phyloP scores from a whole-genome alignment of 306 rosid genomes.

The Castanospermum australe region DNA sequence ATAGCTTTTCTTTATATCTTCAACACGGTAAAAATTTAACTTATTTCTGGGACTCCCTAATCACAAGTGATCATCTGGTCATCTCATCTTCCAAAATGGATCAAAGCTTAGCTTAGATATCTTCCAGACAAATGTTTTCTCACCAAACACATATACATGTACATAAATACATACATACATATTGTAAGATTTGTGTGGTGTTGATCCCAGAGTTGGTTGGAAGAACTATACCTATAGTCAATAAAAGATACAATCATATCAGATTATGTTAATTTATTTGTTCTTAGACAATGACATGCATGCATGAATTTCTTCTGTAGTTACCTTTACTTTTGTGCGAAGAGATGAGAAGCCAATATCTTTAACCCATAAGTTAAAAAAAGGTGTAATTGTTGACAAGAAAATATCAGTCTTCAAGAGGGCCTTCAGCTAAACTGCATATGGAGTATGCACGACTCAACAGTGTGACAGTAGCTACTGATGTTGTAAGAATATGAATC shows the following conservation, averaged over 20 bases:
- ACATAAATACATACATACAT: not conserved
- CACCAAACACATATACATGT: not conserved
- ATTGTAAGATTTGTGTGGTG: not conserved
- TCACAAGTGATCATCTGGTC: not conserved
- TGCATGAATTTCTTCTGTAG: not conserved
- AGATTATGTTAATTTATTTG: not conserved
- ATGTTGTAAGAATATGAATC: constrained; percentile 38
- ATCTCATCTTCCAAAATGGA: not conserved
- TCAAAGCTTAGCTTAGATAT: not conserved
- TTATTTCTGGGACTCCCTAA: not conserved
- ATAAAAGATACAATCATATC: not conserved
- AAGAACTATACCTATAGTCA: not conserved
- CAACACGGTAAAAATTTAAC: not conserved
- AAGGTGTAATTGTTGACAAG: constrained; percentile 7
- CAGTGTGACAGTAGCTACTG: not conserved
- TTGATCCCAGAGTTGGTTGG: not conserved
- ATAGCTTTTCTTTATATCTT: not conserved
- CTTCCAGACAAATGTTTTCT: not conserved
- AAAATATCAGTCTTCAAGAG: constrained; percentile 23
- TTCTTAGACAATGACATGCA: constrained; percentile 13
- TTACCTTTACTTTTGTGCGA: constrained; percentile 2
- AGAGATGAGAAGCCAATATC: not conserved
- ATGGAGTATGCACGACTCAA: constrained; percentile 11
- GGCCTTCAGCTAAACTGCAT: constrained; percentile 5
- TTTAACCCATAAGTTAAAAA: not conserved